These are phyloP conservation scores for Elaeagnus macrophylla DNA, from an alignment of 306 rosid genomes.

Conservation along the genomic window DNA sequence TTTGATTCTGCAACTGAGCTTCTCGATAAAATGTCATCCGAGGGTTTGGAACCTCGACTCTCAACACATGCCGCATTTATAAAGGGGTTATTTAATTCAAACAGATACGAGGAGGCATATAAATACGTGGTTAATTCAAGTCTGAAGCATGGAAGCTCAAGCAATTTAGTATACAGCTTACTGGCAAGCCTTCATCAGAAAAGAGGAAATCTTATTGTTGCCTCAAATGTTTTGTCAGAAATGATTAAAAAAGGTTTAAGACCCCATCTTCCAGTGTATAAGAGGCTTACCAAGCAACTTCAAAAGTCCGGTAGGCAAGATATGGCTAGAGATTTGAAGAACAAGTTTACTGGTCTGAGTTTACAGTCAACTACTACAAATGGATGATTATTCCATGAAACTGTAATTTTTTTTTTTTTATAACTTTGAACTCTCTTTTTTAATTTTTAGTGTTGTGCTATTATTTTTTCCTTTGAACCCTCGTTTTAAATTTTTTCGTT, in stretches of 20 bases:
- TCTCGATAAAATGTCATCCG: conserved; percentile 43
- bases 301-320: conserved; percentile 27
- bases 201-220: conserved; percentile 32
- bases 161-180: conserved; percentile 44
- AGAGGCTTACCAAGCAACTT: conserved; percentile 29
- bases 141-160: conserved; percentile 26
- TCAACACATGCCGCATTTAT: conserved; percentile 51
- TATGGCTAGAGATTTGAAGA: conserved; percentile 43
- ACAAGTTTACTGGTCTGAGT: conserved; percentile 28
- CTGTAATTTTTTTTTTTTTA: background rate
- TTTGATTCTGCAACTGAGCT: conserved; percentile 35
- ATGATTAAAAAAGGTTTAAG: conserved; percentile 62
- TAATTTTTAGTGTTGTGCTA: too few species aligned
- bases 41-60: conserved; percentile 51
- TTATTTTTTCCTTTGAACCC: too few species aligned
- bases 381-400: conserved; percentile 7
- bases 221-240: conserved; percentile 42
- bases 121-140: conserved; percentile 34
- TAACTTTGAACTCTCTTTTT: background rate
- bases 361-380: conserved; percentile 8
- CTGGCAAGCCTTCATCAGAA: conserved; percentile 63
- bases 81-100: conserved; percentile 43
- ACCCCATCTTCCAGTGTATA: conserved; percentile 44
- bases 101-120: conserved; percentile 51
- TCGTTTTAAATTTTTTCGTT: too few species aligned